Base-by-base conservation (phyloP, 805 yeast genomes). In the Saturnispora quitensis region DNA sequence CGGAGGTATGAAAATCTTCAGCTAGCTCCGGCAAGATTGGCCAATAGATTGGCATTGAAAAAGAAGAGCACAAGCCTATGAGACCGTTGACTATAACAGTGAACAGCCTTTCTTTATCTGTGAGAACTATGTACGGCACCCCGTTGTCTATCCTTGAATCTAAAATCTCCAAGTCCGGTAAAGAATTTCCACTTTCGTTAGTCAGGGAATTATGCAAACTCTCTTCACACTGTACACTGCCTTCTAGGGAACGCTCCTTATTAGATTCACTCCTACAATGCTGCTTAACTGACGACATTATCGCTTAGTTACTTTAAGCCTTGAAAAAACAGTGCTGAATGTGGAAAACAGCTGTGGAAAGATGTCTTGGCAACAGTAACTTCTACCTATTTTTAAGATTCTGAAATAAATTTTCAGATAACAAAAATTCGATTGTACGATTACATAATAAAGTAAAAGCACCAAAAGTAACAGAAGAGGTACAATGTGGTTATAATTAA, bases 1-100 rank as follows among this genome's bases (percentile, higher is more conserved):
- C 78, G 2, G 80, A 60, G 5, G 83, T 76, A 44, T 73, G 46
- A 58, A 89, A 86, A 28, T 78, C 65, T 0, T 64, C 56, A 47
- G 81, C 78, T 8, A 89, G 68, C 5, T 74, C 70, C 0, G 82
- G 78, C 17, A 89, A 66, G 0, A 89, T 89, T 0, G 95, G 95
- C 66, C 86, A 84, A 62, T 86, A 89, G 12, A 88, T 86, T 0
- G 95, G 86, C 56, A 84, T 77, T 0, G 90, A 80, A 3, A 86
- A 70, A 0, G 93, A 72, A 2, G 95, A 86, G 71, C 84, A 82
- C 42, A 80, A 66, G 0, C 87, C 86, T 2, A 77, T 67, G 4
- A 69, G 55, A 2, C 75, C 77, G 53, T 72, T 73, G 31, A 68
- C 66, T 5, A 57, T 55, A 2, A 72, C 74, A 34, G 82, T 57